phyloP scores from a whole-genome alignment of 2,329 filamentous ascomycete species.

The Remersonia thermophila region DNA sequence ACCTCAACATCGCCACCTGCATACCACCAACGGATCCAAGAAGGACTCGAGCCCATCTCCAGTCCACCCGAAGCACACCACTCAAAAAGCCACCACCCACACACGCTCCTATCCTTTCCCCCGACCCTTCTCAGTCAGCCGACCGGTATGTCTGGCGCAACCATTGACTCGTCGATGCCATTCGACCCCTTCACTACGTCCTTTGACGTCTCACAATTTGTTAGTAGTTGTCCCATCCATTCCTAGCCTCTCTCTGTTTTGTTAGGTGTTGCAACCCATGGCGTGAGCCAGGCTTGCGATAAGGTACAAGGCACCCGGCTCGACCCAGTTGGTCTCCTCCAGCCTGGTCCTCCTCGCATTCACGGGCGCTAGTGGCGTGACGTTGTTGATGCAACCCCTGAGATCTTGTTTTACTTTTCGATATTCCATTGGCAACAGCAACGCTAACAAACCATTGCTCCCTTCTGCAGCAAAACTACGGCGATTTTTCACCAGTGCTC shows the following conservation, averaged over 20 bases:
- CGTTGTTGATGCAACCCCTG: neutral
- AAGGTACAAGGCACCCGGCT: too few species aligned
- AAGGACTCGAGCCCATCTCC: too few species aligned
- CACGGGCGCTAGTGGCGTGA: neutral
- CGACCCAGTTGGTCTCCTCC: too few species aligned
- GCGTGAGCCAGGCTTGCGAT: too few species aligned
- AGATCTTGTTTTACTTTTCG: neutral
- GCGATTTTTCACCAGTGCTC: slow-evolving; percentile 18
- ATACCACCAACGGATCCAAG: too few species aligned
- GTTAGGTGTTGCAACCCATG: too few species aligned
- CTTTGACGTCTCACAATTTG: slow-evolving; percentile 11
- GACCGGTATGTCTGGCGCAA: slow-evolving; percentile 10
- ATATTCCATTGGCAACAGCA: neutral
- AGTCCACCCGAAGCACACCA: too few species aligned
- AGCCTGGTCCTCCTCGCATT: too few species aligned
- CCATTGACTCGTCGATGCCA: slow-evolving; percentile 10
- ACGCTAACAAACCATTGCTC: slow-evolving; percentile 5
- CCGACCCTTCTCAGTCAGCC: neutral
- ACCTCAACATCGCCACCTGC: too few species aligned
- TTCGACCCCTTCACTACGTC: slow-evolving; percentile 14
- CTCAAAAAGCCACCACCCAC: neutral
- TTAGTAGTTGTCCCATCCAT: slow-evolving; percentile 7
- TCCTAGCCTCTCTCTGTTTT: neutral
- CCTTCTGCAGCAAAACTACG: slow-evolving; percentile 13
- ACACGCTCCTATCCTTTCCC: slow-evolving; percentile 1